phyloP scores from a whole-genome alignment of 78 protist genomes.

The Planoprotostelium fungivorum region DNA sequence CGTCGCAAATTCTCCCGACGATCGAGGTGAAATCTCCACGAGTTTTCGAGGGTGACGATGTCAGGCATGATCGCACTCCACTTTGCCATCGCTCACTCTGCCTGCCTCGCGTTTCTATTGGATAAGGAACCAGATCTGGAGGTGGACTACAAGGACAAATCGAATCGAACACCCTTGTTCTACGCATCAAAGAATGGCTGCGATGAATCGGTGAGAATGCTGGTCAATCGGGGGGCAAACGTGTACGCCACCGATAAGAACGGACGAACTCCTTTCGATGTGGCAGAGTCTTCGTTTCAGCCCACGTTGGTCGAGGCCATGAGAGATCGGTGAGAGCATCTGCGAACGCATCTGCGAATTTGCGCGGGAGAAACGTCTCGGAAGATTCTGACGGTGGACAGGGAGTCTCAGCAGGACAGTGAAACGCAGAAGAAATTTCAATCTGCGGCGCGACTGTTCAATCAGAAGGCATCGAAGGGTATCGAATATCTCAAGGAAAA shows the following conservation, averaged over 20 bases:
- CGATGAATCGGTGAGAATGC: not conserved
- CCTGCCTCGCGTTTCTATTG: not conserved
- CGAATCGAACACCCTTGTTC: not conserved
- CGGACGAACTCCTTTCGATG: not conserved
- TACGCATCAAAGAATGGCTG: not conserved
- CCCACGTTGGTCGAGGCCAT: not conserved
- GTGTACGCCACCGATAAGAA: not conserved
- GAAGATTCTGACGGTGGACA: not conserved
- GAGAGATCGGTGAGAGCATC: not conserved
- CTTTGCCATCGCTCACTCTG: not conserved
- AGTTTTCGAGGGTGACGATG: not conserved
- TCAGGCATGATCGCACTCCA: not conserved
- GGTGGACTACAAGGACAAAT: not conserved
- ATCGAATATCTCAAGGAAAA: slow-evolving; percentile 22
- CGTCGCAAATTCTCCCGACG: slow-evolving; percentile 17
- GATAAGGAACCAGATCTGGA: not conserved
- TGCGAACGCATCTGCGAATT: not conserved
- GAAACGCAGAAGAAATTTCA: not conserved
- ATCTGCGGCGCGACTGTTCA: slow-evolving; percentile 10
- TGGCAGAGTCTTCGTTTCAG: not conserved
- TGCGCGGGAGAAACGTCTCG: not conserved
- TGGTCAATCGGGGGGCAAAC: not conserved
- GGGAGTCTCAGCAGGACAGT: not conserved
- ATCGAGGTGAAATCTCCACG: not conserved
- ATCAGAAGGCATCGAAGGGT: slow-evolving; percentile 46